These are phyloP conservation scores for Metschnikowia noctiluminum DNA, from an alignment of 805 yeast genomes.

Conservation along the genomic window DNA sequence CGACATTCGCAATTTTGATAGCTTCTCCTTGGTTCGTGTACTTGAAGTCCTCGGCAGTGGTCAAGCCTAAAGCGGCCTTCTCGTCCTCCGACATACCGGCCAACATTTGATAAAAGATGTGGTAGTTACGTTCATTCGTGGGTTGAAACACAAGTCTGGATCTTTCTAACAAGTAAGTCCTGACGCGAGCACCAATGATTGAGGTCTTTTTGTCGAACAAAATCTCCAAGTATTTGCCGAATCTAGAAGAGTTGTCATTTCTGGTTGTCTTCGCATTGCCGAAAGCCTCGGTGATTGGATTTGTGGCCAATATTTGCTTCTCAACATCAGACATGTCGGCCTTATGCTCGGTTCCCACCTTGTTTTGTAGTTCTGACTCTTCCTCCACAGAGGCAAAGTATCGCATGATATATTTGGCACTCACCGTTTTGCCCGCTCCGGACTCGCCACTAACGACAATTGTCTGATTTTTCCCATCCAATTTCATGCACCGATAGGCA, in stretches of 20 bases:
- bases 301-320: slow-evolving; percentile 91
- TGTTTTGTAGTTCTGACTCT: slow-evolving; percentile 31
- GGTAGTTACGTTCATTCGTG: slow-evolving; percentile 85
- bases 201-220: slow-evolving; percentile 70
- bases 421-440: slow-evolving; percentile 98
- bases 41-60: slow-evolving; percentile 63
- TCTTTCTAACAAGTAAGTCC: slow-evolving; percentile 90
- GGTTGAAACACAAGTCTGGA: slow-evolving; percentile 95
- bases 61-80: slow-evolving; percentile 57
- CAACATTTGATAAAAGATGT: slow-evolving; percentile 86
- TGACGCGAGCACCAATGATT: slow-evolving; percentile 90
- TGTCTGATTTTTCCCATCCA: slow-evolving; percentile 83
- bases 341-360: slow-evolving; percentile 35
- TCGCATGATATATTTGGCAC: slow-evolving; percentile 96
- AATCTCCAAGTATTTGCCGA: slow-evolving; percentile 93
- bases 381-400: slow-evolving; percentile 92
- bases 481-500: slow-evolving; percentile 91
- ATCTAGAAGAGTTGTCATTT: slow-evolving; percentile 96
- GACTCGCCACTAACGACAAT: slow-evolving; percentile 97
- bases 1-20: slow-evolving; percentile 66
- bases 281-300: slow-evolving; percentile 96
- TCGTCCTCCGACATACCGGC: slow-evolving; percentile 63
- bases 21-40: slow-evolving; percentile 90
- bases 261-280: slow-evolving; percentile 98
- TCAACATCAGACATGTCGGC: slow-evolving; percentile 86